Percentiles rank a stretch among this genome's conserved stretches.
These are phyloP conservation scores for Coprinopsis marcescibilis DNA, from an alignment of 768 basidiomycete species.

Conservation along the genomic window DNA sequence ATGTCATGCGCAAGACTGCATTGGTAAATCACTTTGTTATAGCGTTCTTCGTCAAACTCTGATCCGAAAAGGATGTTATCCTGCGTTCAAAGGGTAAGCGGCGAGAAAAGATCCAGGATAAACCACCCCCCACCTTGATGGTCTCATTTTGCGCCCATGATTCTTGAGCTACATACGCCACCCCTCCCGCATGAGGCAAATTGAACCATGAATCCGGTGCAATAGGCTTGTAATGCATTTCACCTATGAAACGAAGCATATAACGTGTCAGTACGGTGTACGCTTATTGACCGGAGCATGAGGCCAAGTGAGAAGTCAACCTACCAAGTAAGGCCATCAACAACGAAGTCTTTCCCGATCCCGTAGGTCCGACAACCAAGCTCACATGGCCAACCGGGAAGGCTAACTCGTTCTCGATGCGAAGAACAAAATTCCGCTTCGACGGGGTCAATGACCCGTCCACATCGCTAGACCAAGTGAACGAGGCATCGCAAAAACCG, in stretches of 20 bases:
- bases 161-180: constrained; percentile 81
- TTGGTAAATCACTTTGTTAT: constrained; percentile 70
- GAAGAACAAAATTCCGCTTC: constrained; percentile 22
- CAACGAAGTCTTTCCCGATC: constrained; percentile 56
- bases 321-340: constrained; percentile 52
- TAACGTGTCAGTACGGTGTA: not conserved
- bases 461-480: constrained; percentile 44
- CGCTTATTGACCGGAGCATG: too few species aligned
- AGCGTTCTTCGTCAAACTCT: constrained; percentile 69
- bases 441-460: constrained; percentile 33
- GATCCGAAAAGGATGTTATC: constrained; percentile 83
- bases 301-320: too few species aligned
- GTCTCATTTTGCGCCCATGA: constrained; percentile 84
- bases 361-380: constrained; percentile 54
- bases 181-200: constrained; percentile 60
- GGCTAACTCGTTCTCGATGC: constrained; percentile 37
- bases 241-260: constrained; percentile 28
- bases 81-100: constrained; percentile 15
- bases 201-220: constrained; percentile 57
- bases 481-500: constrained; percentile 47
- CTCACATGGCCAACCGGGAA: constrained; percentile 53
- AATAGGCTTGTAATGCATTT: constrained; percentile 59
- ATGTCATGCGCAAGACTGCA: constrained; percentile 72
- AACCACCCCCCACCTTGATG: constrained; percentile 24
- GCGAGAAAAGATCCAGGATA: not conserved